Evolutionary conservation across 208 protist genomes (phyloP), one percentile per base, ranked within the genome.

Genomic region (Porcisia hertigi): DNA sequence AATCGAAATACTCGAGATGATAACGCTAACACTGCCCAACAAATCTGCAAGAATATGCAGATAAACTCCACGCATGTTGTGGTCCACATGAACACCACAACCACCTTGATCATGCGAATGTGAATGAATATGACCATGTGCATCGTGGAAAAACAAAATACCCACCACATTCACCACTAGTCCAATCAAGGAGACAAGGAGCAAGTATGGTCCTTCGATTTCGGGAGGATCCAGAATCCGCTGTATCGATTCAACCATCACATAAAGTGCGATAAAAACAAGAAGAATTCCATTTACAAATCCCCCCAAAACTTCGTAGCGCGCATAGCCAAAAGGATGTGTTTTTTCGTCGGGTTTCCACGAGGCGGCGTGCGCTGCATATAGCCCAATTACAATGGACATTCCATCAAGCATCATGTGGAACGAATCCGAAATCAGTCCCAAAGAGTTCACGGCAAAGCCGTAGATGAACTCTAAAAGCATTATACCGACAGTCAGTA

Each of bases 351-450:
- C 87, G 52, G 85, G 54, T 52, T 76, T 80, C 88, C 96, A 98
- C 69, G 94, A 97, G 41, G 98, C 94, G 8, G 99, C 97, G 75
- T 97, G 92, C 8, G 90, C 86, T 1, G 97, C 97, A 62, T 88
- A 91, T 16, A 99, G 86, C 1, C 96, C 98, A 79, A 99, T 96
- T n/a, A 83, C 86, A 18, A 99, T 84, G 0, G 98, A 98, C 12
- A 89, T 90, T 9, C 90, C 97, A 77, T 99, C 98, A 41, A 99
- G 95, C 18, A 99, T 82, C 98, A 99, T 99, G 83, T 99, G 98
- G 75, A 98, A 98, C 6, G 94, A 92, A 89, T 99, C 98, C 0
- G 95, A 97, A 59, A 99, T 96, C 4, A 99, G 79, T 23, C 98
- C 97, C 0, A 97, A 64, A 34, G 92, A 97, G 52, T 96, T 96